Evolutionary conservation across 2,329 filamentous ascomycete genomes (phyloP), one percentile per base, ranked within the genome.

Genomic region (Paecilomyces formosus): DNA sequence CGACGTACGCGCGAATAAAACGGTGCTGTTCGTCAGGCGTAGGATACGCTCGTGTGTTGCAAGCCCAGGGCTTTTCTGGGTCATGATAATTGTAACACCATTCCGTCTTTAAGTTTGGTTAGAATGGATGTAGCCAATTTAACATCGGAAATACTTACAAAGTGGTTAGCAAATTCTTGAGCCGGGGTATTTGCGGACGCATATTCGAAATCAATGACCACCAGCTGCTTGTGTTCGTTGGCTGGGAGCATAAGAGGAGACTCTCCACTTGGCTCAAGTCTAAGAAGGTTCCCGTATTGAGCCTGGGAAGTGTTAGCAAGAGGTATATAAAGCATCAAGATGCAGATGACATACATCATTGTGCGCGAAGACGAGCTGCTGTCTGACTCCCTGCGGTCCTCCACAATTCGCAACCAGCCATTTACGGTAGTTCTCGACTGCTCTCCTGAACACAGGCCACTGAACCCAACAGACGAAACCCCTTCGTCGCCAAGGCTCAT

Each of bases 11-110:
- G 55, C 86, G 85, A 67, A 99, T 81, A 74, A 97, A 97, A 35
- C 88, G 88, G 61, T 83, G 82, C 70, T 97, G 94, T 72, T 97
- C 88, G 58, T 92, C 89, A 0, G 81, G 76, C 0, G 81, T 90
- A 0, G 94, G 94, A 74, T 96, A 99, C 56, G 78, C 74, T 56
- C 78, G 76, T 4, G 83, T 83, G 67, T 88, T 85, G 79, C 90
- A 93, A 26, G 80, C 84, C 77, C 85, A 85, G 0, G 90, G 79
- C 31, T 76, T 76, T 28, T 79, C 77, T 2, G 84, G 74, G 70
- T 94, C 87, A 71, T 97, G 92, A 75, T 99, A 99, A 75, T 99
- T 93, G 80, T 97, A 97, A 66, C 90, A 89, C 94, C 94, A 99
- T 76, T 99, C 94, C 0, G 90, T 85, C 82, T 84, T 56, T 21